Conservation (phyloP, 169 alveolate species). For the Plasmodium billcollinsi region DNA sequence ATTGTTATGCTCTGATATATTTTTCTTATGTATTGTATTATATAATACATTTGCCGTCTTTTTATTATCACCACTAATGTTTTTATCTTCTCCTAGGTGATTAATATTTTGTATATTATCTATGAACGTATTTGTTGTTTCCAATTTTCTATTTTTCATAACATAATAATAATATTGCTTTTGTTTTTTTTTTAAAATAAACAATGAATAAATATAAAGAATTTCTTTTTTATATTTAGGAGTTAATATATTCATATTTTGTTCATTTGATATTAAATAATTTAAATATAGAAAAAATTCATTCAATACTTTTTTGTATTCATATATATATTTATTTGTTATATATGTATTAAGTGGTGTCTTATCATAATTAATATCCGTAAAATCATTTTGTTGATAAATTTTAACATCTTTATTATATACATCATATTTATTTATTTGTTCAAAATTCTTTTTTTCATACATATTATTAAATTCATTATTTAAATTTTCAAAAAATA, state of each 20-base stretch:
- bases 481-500: slow-evolving; percentile 74
- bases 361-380: slow-evolving; percentile 44
- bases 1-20: neutral
- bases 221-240: slow-evolving; percentile 43
- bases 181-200: slow-evolving; percentile 42
- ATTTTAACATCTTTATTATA: slow-evolving; percentile 39
- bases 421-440: slow-evolving; percentile 2
- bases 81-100: neutral
- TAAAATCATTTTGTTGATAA: slow-evolving; percentile 48
- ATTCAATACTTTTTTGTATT: slow-evolving; percentile 39
- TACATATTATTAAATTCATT: slow-evolving; percentile 20
- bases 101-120: neutral
- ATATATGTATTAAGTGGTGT: slow-evolving; percentile 75
- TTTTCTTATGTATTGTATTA: neutral
- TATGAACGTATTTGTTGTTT: neutral
- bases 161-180: slow-evolving; percentile 13
- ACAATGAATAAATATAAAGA: slow-evolving; percentile 16
- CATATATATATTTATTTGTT: slow-evolving; percentile 61
- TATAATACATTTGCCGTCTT: neutral
- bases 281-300: slow-evolving; percentile 34
- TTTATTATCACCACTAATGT: neutral
- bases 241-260: slow-evolving; percentile 21
- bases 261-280: slow-evolving; percentile 30
- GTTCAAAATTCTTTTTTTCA: slow-evolving; percentile 19
- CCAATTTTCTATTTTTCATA: neutral